A percentile compares a stretch with the other conserved stretches of the same genome.
Evolutionary conservation across 2,329 filamentous ascomycete genomes (phyloP).

Genomic region (Hymenoscyphus scutula): DNA sequence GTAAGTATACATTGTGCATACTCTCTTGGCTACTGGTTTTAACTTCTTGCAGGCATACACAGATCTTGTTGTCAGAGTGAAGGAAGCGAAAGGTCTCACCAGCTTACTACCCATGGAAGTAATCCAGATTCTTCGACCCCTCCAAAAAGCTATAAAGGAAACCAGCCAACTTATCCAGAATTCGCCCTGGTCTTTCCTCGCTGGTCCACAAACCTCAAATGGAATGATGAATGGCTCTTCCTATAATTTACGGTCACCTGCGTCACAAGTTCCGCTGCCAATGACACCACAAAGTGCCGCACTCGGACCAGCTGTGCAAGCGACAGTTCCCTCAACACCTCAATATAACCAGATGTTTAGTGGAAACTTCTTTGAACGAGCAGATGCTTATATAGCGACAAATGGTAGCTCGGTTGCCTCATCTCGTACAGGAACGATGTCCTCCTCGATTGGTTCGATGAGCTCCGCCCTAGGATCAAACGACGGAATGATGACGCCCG

Average conservation of each 20-base stretch:
- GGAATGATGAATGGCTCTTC: constrained; percentile 24
- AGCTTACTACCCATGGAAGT: constrained; percentile 63
- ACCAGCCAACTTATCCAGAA: constrained; percentile 69
- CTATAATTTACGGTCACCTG: constrained; percentile 37
- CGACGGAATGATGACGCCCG: constrained; percentile 32
- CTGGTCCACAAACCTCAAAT: constrained; percentile 27
- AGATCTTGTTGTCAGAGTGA: constrained; percentile 61
- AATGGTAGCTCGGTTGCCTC: constrained; percentile 25
- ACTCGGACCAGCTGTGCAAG: constrained; percentile 84
- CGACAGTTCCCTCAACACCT: constrained; percentile 75
- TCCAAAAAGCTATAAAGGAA: constrained; percentile 81
- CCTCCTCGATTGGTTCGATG: constrained; percentile 31
- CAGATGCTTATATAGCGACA: constrained; percentile 34
- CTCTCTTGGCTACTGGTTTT: constrained; percentile 25
- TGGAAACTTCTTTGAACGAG: constrained; percentile 35
- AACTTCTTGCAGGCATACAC: constrained; percentile 55
- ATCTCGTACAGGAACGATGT: constrained; percentile 36
- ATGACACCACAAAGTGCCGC: constrained; percentile 89
- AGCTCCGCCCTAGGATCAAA: constrained; percentile 28
- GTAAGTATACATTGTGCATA: constrained; percentile 20
- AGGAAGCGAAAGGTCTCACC: constrained; percentile 46
- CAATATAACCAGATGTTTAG: constrained; percentile 34
- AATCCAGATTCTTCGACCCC: constrained; percentile 69
- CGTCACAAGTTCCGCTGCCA: constrained; percentile 60
- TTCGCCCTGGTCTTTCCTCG: constrained; percentile 60